A percentile compares a stretch with the other conserved stretches of the same genome.
phyloP scores from a whole-genome alignment of 352 stramenopile species.

The Aphanomyces astaci region DNA sequence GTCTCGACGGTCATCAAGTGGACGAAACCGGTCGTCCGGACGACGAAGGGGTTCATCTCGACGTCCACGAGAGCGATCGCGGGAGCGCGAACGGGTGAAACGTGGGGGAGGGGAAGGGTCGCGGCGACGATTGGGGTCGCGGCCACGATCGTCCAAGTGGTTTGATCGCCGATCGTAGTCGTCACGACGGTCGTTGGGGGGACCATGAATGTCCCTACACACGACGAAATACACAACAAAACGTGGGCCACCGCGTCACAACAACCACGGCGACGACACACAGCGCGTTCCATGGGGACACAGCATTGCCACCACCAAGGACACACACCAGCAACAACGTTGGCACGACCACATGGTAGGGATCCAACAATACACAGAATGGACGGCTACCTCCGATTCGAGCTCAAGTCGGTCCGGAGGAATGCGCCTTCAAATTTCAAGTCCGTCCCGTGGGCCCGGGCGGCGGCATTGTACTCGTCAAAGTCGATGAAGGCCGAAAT shows the following conservation, averaged over 20 bases:
- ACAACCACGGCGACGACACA: too few species aligned
- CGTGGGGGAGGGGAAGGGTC: not conserved
- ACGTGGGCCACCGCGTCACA: too few species aligned
- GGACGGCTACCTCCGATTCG: conserved; percentile 2
- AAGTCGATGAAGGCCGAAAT: conserved; percentile 69
- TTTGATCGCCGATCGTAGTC: not conserved
- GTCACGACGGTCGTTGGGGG: not conserved
- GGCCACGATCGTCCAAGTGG: not conserved
- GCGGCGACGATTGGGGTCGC: not conserved
- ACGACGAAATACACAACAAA: not conserved
- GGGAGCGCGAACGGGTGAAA: not conserved
- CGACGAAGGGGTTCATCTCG: not conserved
- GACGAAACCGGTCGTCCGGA: not conserved
- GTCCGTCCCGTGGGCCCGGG: not conserved
- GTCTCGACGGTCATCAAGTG: not conserved
- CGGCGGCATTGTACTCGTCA: conserved; percentile 31
- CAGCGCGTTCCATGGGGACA: not conserved
- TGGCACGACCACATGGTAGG: not conserved
- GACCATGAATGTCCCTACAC: not conserved
- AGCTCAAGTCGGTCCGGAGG: conserved; percentile 18
- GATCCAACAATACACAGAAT: not conserved
- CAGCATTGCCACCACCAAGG: not conserved
- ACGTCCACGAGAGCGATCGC: not conserved
- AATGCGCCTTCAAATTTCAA: conserved; percentile 8
- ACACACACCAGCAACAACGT: not conserved